Conservation (phyloP, 2,329 filamentous ascomycete genomes). For the Fusarium miscanthi region DNA sequence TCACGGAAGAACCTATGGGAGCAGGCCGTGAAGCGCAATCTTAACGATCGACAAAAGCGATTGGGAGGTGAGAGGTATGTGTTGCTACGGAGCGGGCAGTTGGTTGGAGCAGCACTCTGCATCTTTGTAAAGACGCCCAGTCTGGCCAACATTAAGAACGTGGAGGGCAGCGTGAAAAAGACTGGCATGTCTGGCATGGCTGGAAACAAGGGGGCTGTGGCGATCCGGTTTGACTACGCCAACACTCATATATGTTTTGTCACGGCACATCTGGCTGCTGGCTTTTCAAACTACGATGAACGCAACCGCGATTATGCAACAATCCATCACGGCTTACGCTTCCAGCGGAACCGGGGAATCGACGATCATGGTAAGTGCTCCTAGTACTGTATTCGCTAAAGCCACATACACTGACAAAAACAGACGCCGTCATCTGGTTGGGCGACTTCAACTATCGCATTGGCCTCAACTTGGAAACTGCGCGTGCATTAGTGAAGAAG, state of each 20-base stretch:
- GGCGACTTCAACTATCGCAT: constrained; percentile 99
- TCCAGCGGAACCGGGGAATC: constrained; percentile 90
- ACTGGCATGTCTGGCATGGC: constrained; percentile 94
- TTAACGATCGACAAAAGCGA: constrained; percentile 77
- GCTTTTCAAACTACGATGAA: constrained; percentile 97
- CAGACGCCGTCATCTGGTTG: constrained; percentile 86
- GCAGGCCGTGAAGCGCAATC: constrained; percentile 76
- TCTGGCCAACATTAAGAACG: constrained; percentile 89
- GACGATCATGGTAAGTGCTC: constrained; percentile 80
- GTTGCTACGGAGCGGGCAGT: constrained; percentile 87
- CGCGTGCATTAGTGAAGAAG: constrained; percentile 77
- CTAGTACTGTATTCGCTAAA: constrained; percentile 15
- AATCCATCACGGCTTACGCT: constrained; percentile 86
- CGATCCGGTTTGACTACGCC: constrained; percentile 93
- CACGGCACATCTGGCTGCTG: constrained; percentile 94
- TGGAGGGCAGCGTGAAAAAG: constrained; percentile 96
- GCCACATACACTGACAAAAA: constrained; percentile 20
- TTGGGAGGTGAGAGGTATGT: constrained; percentile 84
- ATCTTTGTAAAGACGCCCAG: constrained; percentile 87
- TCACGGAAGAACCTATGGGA: constrained; percentile 89
- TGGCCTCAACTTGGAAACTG: constrained; percentile 81
- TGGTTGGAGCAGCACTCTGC: constrained; percentile 92
- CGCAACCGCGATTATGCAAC: constrained; percentile 92
- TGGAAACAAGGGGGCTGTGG: constrained; percentile 97
- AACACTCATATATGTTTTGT: constrained; percentile 95